phyloP scores from a whole-genome alignment of 2,329 filamentous ascomycete genomes.

The Colletotrichum theobromicola region DNA sequence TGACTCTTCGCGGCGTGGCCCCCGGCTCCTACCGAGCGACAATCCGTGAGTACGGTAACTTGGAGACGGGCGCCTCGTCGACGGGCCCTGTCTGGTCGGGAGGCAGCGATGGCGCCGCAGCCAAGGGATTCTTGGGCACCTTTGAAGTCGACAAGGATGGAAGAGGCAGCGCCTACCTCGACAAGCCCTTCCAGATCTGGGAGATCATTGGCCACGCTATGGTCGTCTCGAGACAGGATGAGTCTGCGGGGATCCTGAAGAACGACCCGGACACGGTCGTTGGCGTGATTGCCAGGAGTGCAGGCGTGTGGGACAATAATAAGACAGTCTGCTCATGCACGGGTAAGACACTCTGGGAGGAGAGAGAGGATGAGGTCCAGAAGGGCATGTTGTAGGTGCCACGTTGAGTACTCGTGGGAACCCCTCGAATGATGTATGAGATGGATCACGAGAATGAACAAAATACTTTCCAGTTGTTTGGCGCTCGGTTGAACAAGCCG shows the following conservation, averaged over 20 bases:
- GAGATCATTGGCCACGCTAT: conserved; percentile 95
- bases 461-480: background rate
- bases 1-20: conserved; percentile 82
- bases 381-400: conserved; percentile 76
- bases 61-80: conserved; percentile 81
- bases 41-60: conserved; percentile 85
- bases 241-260: conserved; percentile 56
- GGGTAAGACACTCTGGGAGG: conserved; percentile 98
- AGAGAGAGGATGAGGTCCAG: conserved; percentile 85
- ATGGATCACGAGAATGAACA: background rate
- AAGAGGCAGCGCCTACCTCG: conserved; percentile 79
- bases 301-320: conserved; percentile 98
- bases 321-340: conserved; percentile 98
- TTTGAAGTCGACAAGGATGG: conserved; percentile 79
- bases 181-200: conserved; percentile 87
- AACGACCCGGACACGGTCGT: conserved; percentile 88
- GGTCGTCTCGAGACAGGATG: conserved; percentile 74
- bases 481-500: conserved; percentile 9
- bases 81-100: conserved; percentile 82
- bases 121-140: conserved; percentile 68
- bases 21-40: conserved; percentile 85
- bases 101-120: conserved; percentile 44
- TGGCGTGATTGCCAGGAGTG: conserved; percentile 92
- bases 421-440: background rate
- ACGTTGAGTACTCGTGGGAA: background rate